These are phyloP conservation scores for Cladophialophora psammophila DNA, from an alignment of 2,329 filamentous ascomycete species.

Conservation along the genomic window DNA sequence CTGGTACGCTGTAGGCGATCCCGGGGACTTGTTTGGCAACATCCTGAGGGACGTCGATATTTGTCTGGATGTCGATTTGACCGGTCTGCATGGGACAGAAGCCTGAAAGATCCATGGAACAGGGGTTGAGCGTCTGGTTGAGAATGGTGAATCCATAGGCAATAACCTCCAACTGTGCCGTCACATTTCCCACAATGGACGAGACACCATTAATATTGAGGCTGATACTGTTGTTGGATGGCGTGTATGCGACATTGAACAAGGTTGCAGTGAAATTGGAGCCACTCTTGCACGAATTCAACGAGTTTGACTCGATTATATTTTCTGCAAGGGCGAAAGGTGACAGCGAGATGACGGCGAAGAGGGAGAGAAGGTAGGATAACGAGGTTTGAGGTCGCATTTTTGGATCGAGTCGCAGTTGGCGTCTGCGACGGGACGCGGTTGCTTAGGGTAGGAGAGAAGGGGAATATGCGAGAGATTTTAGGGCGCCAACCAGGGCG, in stretches of 20 bases:
- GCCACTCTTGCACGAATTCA: constrained; percentile 83
- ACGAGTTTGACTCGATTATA: constrained; percentile 79
- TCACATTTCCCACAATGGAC: constrained; percentile 81
- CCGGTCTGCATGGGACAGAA: constrained; percentile 92
- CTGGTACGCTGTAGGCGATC: constrained; percentile 88
- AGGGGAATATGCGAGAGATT: constrained; percentile 11
- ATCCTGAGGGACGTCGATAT: constrained; percentile 64
- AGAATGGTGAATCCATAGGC: constrained; percentile 84
- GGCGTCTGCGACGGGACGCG: constrained; percentile 14
- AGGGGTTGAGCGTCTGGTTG: constrained; percentile 75
- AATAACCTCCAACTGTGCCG: constrained; percentile 75
- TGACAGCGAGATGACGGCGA: constrained; percentile 50
- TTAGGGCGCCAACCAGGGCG: constrained; percentile 35
- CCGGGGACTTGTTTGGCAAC: constrained; percentile 74
- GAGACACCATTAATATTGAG: constrained; percentile 83
- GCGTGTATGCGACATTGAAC: constrained; percentile 76
- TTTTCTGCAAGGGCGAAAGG: constrained; percentile 66
- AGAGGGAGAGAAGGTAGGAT: constrained; percentile 41
- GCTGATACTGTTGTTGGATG: constrained; percentile 72
- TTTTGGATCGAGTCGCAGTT: constrained; percentile 24
- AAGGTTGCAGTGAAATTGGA: constrained; percentile 86
- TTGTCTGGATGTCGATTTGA: constrained; percentile 78
- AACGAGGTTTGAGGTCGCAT: constrained; percentile 37
- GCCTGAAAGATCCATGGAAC: constrained; percentile 70
- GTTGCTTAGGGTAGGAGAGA: background rate